phyloP scores from a whole-genome alignment of 2,329 filamentous ascomycete genomes.

The Scedosporium aurantiacum region DNA sequence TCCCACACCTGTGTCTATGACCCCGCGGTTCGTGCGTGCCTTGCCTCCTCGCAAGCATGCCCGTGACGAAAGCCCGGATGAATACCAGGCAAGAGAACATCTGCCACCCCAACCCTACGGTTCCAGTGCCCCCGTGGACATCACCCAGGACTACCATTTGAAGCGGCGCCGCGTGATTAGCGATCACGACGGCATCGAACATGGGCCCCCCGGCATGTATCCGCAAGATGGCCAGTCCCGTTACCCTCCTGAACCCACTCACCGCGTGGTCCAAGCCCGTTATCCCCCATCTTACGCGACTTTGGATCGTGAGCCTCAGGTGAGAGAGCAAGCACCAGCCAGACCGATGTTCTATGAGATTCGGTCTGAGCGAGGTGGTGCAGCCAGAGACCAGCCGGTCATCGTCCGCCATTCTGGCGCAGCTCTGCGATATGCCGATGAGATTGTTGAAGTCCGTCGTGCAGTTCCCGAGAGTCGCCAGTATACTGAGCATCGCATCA shows the following conservation, averaged over 20 bases:
- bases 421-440: background rate
- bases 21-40: conserved; percentile 5
- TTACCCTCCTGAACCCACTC: background rate
- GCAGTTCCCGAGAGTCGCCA: background rate
- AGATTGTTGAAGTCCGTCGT: background rate
- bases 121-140: background rate
- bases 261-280: background rate
- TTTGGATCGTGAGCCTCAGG: background rate
- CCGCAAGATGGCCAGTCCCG: background rate
- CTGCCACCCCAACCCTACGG: background rate
- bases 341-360: background rate
- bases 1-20: background rate
- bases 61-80: conserved; percentile 3
- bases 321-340: background rate
- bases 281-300: background rate
- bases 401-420: background rate
- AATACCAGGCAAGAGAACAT: background rate
- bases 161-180: conserved; percentile 3
- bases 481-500: background rate
- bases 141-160: background rate
- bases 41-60: conserved; percentile 1
- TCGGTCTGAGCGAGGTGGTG: background rate
- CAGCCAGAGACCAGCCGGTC: background rate
- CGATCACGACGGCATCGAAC: background rate
- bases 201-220: background rate